Evolutionary conservation across 495 filamentous ascomycete genomes (phyloP).

Genomic region (Darksidea phi): DNA sequence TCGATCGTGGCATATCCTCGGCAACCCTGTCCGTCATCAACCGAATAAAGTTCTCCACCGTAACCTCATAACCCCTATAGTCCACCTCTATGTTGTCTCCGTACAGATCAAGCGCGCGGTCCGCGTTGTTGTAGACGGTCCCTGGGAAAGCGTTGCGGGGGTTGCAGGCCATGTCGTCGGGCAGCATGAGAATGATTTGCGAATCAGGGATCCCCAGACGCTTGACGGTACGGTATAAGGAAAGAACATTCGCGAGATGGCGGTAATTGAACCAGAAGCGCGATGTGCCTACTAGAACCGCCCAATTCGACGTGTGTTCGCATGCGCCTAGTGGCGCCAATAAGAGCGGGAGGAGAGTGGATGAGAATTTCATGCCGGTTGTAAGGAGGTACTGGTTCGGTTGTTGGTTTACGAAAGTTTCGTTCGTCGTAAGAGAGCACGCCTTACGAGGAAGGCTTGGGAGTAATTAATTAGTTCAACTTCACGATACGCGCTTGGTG

Average conservation of each 20-base stretch:
- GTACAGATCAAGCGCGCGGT: constrained; percentile 92
- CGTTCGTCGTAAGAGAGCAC: too few species aligned
- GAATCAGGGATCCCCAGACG: constrained; percentile 96
- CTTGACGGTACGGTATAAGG: constrained; percentile 97
- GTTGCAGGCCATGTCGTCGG: constrained; percentile 99
- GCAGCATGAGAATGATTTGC: constrained; percentile 98
- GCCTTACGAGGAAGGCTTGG: too few species aligned
- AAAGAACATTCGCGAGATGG: constrained; percentile 95
- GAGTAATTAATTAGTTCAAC: too few species aligned
- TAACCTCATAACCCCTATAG: constrained; percentile 96
- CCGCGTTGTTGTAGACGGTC: constrained; percentile 97
- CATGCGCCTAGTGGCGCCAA: constrained; percentile 49
- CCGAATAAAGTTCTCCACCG: constrained; percentile 97
- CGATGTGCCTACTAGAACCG: constrained; percentile 95
- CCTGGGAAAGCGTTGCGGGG: constrained; percentile 96
- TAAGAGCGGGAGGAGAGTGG: constrained; percentile 47
- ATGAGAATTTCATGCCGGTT: constrained; percentile 8
- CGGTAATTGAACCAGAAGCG: constrained; percentile 99
- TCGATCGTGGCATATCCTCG: constrained; percentile 89
- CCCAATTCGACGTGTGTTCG: constrained; percentile 98
- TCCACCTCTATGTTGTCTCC: constrained; percentile 99
- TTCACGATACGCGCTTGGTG: constrained; percentile 12
- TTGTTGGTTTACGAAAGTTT: neutral
- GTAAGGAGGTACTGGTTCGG: neutral
- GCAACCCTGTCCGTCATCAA: constrained; percentile 90